Base-by-base conservation (phyloP, 2,329 filamentous ascomycete genomes). In the Talaromyces piceae region DNA sequence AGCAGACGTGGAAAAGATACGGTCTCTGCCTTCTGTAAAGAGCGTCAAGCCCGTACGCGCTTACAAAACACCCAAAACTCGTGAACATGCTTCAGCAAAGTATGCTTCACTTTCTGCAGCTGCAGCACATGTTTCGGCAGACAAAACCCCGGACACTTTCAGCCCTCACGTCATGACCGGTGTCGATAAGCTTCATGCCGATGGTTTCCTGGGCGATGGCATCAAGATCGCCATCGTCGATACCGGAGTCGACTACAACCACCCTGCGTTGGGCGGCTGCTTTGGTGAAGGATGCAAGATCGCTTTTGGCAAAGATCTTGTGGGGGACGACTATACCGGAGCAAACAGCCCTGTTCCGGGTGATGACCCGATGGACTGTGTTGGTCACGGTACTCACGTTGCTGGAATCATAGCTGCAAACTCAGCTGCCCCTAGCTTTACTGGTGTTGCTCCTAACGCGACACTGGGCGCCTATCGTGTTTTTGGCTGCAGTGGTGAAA, bases 371-470 rank as follows among this genome's bases (percentile, higher is more conserved):
- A 77, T 78, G 59, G 77, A 75, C 54, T 81, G 79, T 58, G 65
- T 61, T 2, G 81, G 81, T 2, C 81, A 85, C 63, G 81, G 82
- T 26, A 81, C 78, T 0, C 80, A 82, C 62, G 78, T 82, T 22
- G 74, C 80, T 1, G 82, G 83, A 27, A 83, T 81, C 54, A 75
- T 86, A 41, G 82, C 79, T 2, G 81, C 80, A 1, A 77, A 82
- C 61, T 62, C 43, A 73, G 68, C 81, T 59, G 63, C 69, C 0
- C 74, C 74, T 31, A 75, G 75, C n/a, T 78, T 82, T 58, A 77
- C 76, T 13, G 81, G 81, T 13, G 78, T 75, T 8, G 80, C 79
- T 0, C 76, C 78, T 0, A 77, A 73, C 37, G 80, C 79, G 1
- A 77, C 68, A 1, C 68, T 84, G 1, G 78, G 78, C 41, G 72